Percentiles rank a stretch among this genome's conserved stretches.
phyloP scores from a whole-genome alignment of 768 basidiomycete genomes.

The Punctularia strigosozonata region DNA sequence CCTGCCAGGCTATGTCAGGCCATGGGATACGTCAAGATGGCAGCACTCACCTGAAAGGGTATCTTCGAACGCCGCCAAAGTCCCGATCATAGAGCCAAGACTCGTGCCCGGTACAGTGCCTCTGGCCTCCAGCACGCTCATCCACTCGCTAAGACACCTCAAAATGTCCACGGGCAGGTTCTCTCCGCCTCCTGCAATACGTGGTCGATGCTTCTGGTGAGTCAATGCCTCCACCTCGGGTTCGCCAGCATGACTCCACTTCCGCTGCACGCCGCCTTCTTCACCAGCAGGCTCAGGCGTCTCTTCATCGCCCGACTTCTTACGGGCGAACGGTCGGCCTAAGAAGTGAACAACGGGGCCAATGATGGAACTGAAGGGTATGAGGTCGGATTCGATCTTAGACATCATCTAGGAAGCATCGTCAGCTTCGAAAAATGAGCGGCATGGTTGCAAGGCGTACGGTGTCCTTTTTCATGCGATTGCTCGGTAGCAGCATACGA shows the following conservation, averaged over 20 bases:
- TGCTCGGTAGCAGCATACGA: no score
- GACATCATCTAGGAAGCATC: no score
- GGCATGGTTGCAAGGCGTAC: no score
- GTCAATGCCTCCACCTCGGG: conserved; percentile 4
- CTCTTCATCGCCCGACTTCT: neutral
- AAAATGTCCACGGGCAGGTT: conserved; percentile 50
- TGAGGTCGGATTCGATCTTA: no score
- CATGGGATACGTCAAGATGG: neutral
- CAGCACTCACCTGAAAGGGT: conserved; percentile 30
- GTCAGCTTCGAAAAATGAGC: no score
- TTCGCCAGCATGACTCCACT: conserved; percentile 1
- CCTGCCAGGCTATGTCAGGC: conserved; percentile 18
- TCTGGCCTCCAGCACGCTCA: conserved; percentile 44
- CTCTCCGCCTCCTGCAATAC: conserved; percentile 30
- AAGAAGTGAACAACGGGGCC: no score
- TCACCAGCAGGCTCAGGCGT: no score
- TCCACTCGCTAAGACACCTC: conserved; percentile 45
- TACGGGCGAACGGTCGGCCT: neutral
- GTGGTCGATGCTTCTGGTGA: conserved; percentile 18
- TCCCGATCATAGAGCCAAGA: conserved; percentile 37
- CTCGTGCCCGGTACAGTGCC: conserved; percentile 46
- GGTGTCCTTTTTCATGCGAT: no score
- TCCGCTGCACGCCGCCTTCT: conserved; percentile 4
- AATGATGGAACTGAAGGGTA: no score
- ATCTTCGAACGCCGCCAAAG: conserved; percentile 41